Conservation (phyloP, 1,284 basidiomycete species). For the Porphyrellus sp. region DNA sequence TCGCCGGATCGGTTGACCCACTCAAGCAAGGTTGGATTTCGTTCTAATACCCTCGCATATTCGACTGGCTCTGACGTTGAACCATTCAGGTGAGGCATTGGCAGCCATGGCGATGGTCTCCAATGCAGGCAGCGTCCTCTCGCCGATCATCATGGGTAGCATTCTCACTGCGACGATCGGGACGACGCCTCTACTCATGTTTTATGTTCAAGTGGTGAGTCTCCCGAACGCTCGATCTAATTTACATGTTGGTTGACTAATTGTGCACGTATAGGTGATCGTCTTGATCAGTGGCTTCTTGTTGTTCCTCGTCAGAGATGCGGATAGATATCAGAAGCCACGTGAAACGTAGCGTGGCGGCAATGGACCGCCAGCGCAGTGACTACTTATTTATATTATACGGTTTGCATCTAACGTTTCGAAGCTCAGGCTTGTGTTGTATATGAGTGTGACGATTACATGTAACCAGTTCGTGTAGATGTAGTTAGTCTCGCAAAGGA, state of each 20-base stretch:
- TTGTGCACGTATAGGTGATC: constrained; percentile 5
- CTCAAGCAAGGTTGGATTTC: constrained; percentile 29
- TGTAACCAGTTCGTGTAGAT: too few species aligned
- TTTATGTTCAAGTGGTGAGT: constrained; percentile 26
- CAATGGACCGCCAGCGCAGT: background rate
- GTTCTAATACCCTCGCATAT: background rate
- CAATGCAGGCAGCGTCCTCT: constrained; percentile 27
- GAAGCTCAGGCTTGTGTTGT: too few species aligned
- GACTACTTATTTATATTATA: background rate
- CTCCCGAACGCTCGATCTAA: background rate
- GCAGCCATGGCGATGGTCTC: constrained; percentile 34
- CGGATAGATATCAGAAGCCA: constrained; percentile 14
- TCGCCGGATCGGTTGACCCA: constrained; percentile 33
- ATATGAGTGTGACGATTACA: too few species aligned
- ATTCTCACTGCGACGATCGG: constrained; percentile 21
- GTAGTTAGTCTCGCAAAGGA: too few species aligned
- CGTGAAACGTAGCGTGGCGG: background rate
- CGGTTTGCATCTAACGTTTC: too few species aligned
- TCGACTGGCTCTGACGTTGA: background rate
- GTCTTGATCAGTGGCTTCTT: constrained; percentile 10
- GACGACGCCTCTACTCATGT: constrained; percentile 17
- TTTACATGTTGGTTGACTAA: background rate
- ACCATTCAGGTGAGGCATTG: constrained; percentile 31
- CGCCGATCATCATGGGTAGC: constrained; percentile 28
- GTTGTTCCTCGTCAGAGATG: constrained; percentile 26